Percentiles rank a stretch among this genome's conserved stretches.
phyloP scores from a whole-genome alignment of 345 rosid species.

The Eucalyptus marginata region DNA sequence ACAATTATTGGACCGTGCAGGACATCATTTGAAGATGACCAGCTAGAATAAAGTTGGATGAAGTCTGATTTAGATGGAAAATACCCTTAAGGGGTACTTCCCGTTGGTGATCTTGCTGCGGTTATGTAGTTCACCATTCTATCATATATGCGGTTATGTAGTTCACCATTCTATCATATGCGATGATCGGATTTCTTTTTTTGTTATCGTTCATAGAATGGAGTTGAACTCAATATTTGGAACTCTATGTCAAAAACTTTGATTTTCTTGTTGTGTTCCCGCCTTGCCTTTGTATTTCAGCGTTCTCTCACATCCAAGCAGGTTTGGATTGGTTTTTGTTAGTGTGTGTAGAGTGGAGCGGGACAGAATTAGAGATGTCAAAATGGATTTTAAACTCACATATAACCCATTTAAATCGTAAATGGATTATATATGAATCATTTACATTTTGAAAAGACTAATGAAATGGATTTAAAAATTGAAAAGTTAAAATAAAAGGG shows the following conservation, averaged over 20 bases:
- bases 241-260: background rate
- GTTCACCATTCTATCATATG: no score
- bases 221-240: background rate
- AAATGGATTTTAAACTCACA: no score
- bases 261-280: background rate
- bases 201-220: background rate
- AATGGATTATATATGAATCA: no score
- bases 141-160: no score
- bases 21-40: background rate
- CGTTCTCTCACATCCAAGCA: background rate
- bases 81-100: no score
- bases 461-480: no score
- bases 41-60: background rate
- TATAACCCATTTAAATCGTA: no score
- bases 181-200: no score
- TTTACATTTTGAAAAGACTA: no score
- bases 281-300: background rate
- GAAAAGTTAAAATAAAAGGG: accelerated
- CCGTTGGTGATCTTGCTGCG: background rate
- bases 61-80: no score
- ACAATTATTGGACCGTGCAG: background rate
- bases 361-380: background rate
- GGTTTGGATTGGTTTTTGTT: background rate
- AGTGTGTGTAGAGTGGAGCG: background rate
- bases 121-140: background rate